Evolutionary conservation across 106 monocot species (phyloP).

Genomic region (Allium sativum): DNA sequence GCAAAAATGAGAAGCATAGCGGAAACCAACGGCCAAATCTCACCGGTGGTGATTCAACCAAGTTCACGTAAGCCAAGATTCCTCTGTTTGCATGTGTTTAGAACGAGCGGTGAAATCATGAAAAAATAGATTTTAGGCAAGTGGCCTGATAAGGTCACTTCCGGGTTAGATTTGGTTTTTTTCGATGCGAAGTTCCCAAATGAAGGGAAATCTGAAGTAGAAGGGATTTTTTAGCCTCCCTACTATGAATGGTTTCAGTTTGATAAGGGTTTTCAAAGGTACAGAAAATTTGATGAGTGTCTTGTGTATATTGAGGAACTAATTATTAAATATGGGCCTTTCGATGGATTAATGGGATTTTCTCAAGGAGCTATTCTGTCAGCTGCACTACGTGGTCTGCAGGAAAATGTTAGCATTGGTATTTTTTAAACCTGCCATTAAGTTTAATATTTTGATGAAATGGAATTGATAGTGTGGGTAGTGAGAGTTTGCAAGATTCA

Average conservation of each 20-base stretch:
- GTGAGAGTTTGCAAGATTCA: too few species aligned
- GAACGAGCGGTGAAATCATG: slow-evolving; percentile 92
- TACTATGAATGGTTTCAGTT: slow-evolving; percentile 98
- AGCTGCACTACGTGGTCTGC: too few species aligned
- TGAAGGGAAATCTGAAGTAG: slow-evolving; percentile 82
- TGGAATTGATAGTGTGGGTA: too few species aligned
- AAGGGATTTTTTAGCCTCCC: slow-evolving; percentile 74
- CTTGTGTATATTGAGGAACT: slow-evolving; percentile 72
- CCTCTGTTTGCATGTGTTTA: slow-evolving; percentile 92
- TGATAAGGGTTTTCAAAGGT: slow-evolving; percentile 52
- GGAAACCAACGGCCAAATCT: too few species aligned
- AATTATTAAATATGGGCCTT: slow-evolving; percentile 74
- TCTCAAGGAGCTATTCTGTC: slow-evolving; percentile 5
- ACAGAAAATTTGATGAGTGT: slow-evolving; percentile 66
- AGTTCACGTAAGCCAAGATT: slow-evolving; percentile 49
- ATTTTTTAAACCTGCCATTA: too few species aligned
- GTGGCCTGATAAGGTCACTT: slow-evolving; percentile 67
- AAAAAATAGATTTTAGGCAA: slow-evolving; percentile 70
- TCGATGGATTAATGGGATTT: slow-evolving; percentile 96
- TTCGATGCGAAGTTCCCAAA: slow-evolving; percentile 70
- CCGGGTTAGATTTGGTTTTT: slow-evolving; percentile 74
- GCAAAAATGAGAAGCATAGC: too few species aligned
- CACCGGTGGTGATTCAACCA: too few species aligned
- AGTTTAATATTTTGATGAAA: too few species aligned
- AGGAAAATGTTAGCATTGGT: too few species aligned